Base-by-base conservation (phyloP, 345 rosid species). In the Ceriops tagal region DNA sequence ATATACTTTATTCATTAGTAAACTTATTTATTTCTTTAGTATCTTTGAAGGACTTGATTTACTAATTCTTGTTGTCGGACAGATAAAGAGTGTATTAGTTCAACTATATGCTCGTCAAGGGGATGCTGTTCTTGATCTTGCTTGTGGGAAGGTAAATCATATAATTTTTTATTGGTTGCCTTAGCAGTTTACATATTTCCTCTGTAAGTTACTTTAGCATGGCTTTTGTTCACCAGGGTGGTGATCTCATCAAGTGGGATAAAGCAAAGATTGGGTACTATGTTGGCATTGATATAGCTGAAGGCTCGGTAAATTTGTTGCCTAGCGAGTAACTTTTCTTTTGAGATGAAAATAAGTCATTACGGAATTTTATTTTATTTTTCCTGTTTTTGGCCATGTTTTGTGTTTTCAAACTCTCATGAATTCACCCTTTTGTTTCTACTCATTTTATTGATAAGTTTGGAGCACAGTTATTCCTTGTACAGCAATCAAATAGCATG, bases 241-340 rank as follows among this genome's bases (percentile, higher is more conserved):
- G 99, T 69, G 99, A 95, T 83, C 93, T 95, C 72, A 92, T 95
- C 73, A 92, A 92, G 78, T 95, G 99, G 98, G 99, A 92, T 77
- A 95, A 95, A 81, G 99, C 98, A 0, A 89, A 71, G 73, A 75
- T 90, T 47, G 97, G 96, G 63, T 95, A 95, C 71, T 92, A 95
- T 81, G 97, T 92, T 77, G 99, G 98, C 64, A 77, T 95, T 53
- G 99, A 95, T 81, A 87, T 95, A 24, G 98, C 99, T 75, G 96
- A 92, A 71, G 99, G 99, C 79, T 95, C 99, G 80, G 99, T 95
- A 83, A 81, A 53, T n/a, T 24, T 65, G 32, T 58, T 61, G 31
- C 60, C 30, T 4, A 28, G 2, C 58, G 2, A 21, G 49, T 59
- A 4, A 55, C 60, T 2, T 37, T 62, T 26, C 11, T 8, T 56